These are phyloP conservation scores for Tricholoma furcatifolium DNA, from an alignment of 768 basidiomycete genomes.

Conservation along the genomic window DNA sequence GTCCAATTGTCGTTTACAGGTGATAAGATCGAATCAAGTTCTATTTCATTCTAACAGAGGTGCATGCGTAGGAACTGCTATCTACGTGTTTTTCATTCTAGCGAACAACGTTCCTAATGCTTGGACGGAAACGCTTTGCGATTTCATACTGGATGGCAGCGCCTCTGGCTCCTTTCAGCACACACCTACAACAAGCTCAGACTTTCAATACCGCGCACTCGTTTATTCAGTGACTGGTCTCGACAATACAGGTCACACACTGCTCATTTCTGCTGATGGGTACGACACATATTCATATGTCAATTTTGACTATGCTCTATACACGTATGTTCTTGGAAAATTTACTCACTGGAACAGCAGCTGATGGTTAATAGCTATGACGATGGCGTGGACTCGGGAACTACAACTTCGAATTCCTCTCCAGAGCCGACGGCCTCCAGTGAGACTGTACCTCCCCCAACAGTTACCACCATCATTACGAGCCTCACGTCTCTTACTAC, in stretches of 20 bases:
- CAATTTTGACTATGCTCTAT: constrained; percentile 42
- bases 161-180: constrained; percentile 23
- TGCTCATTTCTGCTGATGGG: constrained; percentile 31
- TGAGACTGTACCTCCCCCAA: too few relatives aligned
- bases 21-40: background rate
- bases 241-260: constrained; percentile 25
- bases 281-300: constrained; percentile 28
- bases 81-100: constrained; percentile 38
- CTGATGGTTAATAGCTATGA: constrained; percentile 1
- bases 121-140: constrained; percentile 22
- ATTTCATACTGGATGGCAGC: constrained; percentile 33
- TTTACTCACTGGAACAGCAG: background rate
- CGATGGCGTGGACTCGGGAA: background rate
- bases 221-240: constrained; percentile 28
- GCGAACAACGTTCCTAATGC: constrained; percentile 20
- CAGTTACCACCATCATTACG: background rate
- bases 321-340: constrained; percentile 30
- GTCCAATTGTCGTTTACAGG: constrained; percentile 16
- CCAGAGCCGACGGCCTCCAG: background rate
- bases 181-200: constrained; percentile 20
- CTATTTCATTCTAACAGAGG: background rate
- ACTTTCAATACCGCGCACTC: constrained; percentile 30
- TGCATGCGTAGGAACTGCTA: constrained; percentile 29
- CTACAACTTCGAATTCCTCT: background rate
- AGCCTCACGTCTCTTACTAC: too few relatives aligned